Evolutionary conservation across 2,329 filamentous ascomycete genomes (phyloP), one percentile per base, ranked within the genome.

Genomic region (Monosporascus sp.): DNA sequence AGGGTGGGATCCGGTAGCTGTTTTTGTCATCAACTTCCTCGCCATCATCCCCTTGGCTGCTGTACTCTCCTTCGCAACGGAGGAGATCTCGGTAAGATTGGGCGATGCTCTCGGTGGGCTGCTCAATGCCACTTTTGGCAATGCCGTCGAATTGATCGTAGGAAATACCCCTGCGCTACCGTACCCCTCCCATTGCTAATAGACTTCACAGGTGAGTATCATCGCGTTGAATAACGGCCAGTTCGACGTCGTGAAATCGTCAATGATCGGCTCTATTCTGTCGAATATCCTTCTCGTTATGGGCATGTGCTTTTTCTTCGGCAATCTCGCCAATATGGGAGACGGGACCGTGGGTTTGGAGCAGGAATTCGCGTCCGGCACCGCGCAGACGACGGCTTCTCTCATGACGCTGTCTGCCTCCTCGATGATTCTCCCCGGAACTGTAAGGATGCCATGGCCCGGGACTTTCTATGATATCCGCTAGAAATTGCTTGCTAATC

Each of bases 191-290:
- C 54, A 46, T 55, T 61, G 55, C 60, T 54, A 47, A 56, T 49
- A 15, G 42, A 58, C 46, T 49, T 52, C 49, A 18, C 66, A 93
- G 89, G 89, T 96, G 67, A 96, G 90, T 69, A 93, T 97, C 62
- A 88, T 97, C 58, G 94, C 94, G 18, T 80, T 99, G 46, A 83
- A 78, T 60, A 84, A 94, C 62, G 84, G 85, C 57, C 88, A 97
- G 73, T 95, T 97, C 66, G 86, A 93, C 63, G 92, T 97, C 59
- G 93, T 97, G n/a, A 94, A 97, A 74, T 88, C 93, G 20, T 96
- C 90, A 58, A 97, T 97, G 92, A 84, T 97, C 36, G 93, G 94
- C 47, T 95, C 89, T 65, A 96, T 97, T 62, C 78, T 97, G 39
- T 97, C 93, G 59, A 97, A 97, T 71, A 86, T 97, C 59, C 80